These are phyloP conservation scores for Verruconis gallopava DNA, from an alignment of 2,329 filamentous ascomycete genomes.

Conservation along the genomic window DNA sequence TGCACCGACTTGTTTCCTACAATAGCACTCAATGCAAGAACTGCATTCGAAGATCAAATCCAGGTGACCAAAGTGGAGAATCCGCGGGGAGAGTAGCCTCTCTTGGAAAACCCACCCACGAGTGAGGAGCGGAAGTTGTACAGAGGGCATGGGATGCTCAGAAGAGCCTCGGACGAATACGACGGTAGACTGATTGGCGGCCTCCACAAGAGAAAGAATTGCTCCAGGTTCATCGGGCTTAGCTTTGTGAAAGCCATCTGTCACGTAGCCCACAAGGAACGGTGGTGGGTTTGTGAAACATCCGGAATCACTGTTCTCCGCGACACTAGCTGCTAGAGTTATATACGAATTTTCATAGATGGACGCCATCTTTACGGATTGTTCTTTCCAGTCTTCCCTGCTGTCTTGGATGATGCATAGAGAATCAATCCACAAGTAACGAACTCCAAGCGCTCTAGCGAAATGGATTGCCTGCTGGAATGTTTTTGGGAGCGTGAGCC, in stretches of 20 bases:
- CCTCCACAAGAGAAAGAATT: not conserved
- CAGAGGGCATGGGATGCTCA: not conserved
- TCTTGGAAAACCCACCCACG: slow-evolving; percentile 8
- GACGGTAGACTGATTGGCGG: not conserved
- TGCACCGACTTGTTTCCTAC: not conserved
- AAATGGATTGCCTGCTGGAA: not conserved
- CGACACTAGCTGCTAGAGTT: not conserved
- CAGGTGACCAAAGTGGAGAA: slow-evolving; percentile 1
- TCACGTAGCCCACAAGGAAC: not conserved
- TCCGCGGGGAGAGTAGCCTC: slow-evolving; percentile 4
- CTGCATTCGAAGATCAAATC: slow-evolving; percentile 4
- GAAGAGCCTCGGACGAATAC: not conserved
- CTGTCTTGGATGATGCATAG: slow-evolving; percentile 1
- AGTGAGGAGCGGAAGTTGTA: not conserved
- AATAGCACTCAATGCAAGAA: not conserved
- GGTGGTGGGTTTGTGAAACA: not conserved
- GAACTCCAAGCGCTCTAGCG: not conserved
- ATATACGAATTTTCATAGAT: not conserved
- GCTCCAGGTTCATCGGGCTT: not conserved
- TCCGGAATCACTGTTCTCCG: not conserved
- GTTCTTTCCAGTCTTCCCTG: not conserved
- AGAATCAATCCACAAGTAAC: not conserved
- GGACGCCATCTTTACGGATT: not conserved
- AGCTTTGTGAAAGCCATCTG: not conserved
- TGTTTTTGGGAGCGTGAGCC: not conserved